These are phyloP conservation scores for Williopsis jadinii DNA, from an alignment of 1,139 yeast genomes.

Conservation along the genomic window DNA sequence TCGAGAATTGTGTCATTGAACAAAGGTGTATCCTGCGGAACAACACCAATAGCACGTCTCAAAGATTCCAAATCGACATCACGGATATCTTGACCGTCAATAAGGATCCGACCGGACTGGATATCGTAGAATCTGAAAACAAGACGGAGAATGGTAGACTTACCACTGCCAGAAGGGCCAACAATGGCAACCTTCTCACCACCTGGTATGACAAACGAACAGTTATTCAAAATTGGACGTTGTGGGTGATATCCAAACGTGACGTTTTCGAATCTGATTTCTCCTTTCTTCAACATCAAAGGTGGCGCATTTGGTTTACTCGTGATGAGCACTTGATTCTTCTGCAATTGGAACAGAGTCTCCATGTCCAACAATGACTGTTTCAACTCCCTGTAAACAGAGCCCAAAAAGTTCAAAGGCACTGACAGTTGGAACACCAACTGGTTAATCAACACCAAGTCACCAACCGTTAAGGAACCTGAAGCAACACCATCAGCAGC, in stretches of 20 bases:
- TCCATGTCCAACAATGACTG: constrained; percentile 94
- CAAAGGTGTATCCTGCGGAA: constrained; percentile 95
- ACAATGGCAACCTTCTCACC: constrained; percentile 90
- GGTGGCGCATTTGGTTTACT: constrained; percentile 55
- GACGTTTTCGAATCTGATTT: constrained; percentile 83
- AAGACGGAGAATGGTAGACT: constrained; percentile 79
- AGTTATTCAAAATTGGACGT: constrained; percentile 76
- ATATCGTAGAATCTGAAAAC: constrained; percentile 90
- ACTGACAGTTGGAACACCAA: constrained; percentile 92
- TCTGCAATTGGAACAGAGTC: constrained; percentile 75
- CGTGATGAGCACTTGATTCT: constrained; percentile 58
- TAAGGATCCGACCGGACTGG: constrained; percentile 63
- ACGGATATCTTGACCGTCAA: constrained; percentile 87
- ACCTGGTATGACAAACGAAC: constrained; percentile 80
- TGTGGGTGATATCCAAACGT: constrained; percentile 89
- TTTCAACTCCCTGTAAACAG: constrained; percentile 89
- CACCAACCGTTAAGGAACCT: constrained; percentile 88
- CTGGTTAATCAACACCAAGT: constrained; percentile 91
- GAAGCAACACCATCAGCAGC: constrained; percentile 90
- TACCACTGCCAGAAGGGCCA: constrained; percentile 95
- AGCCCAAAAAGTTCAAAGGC: constrained; percentile 88
- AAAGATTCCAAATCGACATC: constrained; percentile 71
- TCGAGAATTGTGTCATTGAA: constrained; percentile 88
- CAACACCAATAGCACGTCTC: constrained; percentile 76
- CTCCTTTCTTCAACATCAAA: constrained; percentile 52